A percentile compares a stretch with the other conserved stretches of the same genome.
phyloP scores from a whole-genome alignment of 352 stramenopile species.

The Globisporangium abappressorium region DNA sequence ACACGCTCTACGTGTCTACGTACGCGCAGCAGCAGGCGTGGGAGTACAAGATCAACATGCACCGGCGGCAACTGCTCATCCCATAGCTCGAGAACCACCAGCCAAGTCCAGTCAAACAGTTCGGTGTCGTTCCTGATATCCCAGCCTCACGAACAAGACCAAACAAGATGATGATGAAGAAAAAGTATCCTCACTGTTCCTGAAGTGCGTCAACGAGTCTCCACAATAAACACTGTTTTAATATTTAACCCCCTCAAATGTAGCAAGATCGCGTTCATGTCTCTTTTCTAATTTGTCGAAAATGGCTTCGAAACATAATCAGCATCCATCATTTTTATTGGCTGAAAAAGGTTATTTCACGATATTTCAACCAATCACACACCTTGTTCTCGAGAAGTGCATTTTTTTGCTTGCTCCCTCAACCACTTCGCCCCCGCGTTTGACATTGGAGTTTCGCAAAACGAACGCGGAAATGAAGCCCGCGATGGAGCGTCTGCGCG shows the following conservation, averaged over 20 bases:
- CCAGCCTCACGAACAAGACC: neutral
- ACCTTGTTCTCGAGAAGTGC: neutral
- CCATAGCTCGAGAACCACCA: slow-evolving; percentile 28
- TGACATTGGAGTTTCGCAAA: slow-evolving; percentile 8
- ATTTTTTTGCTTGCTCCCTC: neutral
- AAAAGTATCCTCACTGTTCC: neutral
- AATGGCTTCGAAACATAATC: neutral
- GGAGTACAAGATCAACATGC: slow-evolving; percentile 79
- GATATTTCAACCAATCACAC: neutral
- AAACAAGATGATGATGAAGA: neutral
- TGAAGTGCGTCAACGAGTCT: slow-evolving; percentile 5
- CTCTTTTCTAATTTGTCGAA: neutral
- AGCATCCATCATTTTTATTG: neutral
- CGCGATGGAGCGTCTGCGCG: slow-evolving; percentile 37
- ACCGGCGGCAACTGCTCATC: slow-evolving; percentile 71
- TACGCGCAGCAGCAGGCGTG: slow-evolving; percentile 76
- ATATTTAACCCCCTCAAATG: slow-evolving; percentile 16
- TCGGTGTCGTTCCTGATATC: neutral
- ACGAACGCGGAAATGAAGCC: slow-evolving; percentile 32
- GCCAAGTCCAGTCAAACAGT: neutral
- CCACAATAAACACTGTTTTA: slow-evolving; percentile 6
- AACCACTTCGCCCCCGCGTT: neutral
- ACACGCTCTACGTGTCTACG: slow-evolving; percentile 74
- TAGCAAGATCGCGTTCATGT: slow-evolving; percentile 1
- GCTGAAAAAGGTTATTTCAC: neutral